Percentiles rank a stretch among this genome's conserved stretches.
Evolutionary conservation across 2,329 filamentous ascomycete genomes (phyloP).

Genomic region (Botryosphaeria agaves): DNA sequence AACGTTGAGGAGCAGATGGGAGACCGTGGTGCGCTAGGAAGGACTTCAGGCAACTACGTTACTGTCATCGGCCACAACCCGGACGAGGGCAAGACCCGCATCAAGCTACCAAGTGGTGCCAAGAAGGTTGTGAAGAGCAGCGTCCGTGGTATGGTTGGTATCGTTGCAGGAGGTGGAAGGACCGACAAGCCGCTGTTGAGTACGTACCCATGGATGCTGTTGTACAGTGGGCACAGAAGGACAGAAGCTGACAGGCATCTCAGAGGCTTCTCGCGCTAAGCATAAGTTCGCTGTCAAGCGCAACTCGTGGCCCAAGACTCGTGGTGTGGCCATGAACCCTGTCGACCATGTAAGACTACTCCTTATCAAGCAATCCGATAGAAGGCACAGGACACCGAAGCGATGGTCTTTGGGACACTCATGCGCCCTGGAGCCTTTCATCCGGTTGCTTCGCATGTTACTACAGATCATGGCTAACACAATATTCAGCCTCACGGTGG

Average conservation of each 20-base stretch:
- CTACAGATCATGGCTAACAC: too few relatives aligned
- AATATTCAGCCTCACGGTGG: slow-evolving; percentile 31
- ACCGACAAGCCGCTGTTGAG: slow-evolving; percentile 98
- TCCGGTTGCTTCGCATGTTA: too few relatives aligned
- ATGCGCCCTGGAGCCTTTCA: too few relatives aligned
- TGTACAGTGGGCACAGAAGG: too few relatives aligned
- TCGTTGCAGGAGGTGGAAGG: slow-evolving; percentile 96
- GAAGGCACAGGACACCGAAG: too few relatives aligned
- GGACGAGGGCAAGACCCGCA: slow-evolving; percentile 97
- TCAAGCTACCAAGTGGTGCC: slow-evolving; percentile 97
- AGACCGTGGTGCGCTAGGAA: slow-evolving; percentile 89
- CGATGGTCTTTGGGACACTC: too few relatives aligned
- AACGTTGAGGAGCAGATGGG: slow-evolving; percentile 99
- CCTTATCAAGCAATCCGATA: too few relatives aligned
- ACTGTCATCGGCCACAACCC: slow-evolving; percentile 96
- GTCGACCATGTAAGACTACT: slow-evolving; percentile 64
- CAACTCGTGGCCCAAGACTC: slow-evolving; percentile 99
- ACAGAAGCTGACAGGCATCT: slow-evolving; percentile 24
- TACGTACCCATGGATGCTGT: slow-evolving; percentile 35
- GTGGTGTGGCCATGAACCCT: slow-evolving; percentile 99
- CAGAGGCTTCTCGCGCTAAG: slow-evolving; percentile 98
- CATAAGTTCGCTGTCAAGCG: slow-evolving; percentile 99
- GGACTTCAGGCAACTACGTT: slow-evolving; percentile 98
- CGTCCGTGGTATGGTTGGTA: slow-evolving; percentile 96
- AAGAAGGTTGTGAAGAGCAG: slow-evolving; percentile 96